Conservation (phyloP, 1,284 basidiomycete species). For the Golubevia sp. region DNA sequence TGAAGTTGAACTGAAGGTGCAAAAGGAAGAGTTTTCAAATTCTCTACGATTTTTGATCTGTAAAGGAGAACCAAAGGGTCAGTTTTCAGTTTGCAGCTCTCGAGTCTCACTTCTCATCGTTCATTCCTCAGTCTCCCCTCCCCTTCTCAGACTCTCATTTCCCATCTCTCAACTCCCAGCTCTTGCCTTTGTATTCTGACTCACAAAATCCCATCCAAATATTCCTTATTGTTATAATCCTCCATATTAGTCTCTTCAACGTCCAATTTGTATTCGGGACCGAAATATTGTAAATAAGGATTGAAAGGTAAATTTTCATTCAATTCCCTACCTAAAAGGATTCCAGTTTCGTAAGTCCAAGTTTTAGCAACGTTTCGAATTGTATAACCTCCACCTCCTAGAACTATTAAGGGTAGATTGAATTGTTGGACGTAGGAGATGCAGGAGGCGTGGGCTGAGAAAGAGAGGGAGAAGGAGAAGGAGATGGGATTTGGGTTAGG, state of each 20-base stretch:
- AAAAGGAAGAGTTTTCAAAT: slow-evolving; percentile 44
- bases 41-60: slow-evolving; percentile 52
- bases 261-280: slow-evolving; percentile 61
- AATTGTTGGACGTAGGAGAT: slow-evolving; percentile 83
- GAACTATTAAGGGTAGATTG: slow-evolving; percentile 83
- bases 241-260: slow-evolving; percentile 56
- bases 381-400: slow-evolving; percentile 96
- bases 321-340: slow-evolving; percentile 85
- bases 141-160: not conserved
- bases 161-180: not conserved
- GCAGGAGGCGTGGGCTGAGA: slow-evolving; percentile 77
- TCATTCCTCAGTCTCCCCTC: no score
- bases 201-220: slow-evolving; percentile 46
- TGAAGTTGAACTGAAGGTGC: slow-evolving; percentile 60
- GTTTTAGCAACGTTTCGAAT: slow-evolving; percentile 86
- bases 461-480: not conserved
- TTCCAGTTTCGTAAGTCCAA: slow-evolving; percentile 97
- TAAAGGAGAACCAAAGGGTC: not conserved
- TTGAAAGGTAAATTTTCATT: slow-evolving; percentile 66
- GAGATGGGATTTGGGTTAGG: not conserved
- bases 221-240: slow-evolving; percentile 52
- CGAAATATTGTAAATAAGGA: slow-evolving; percentile 61
- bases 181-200: not conserved
- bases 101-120: no score
- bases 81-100: no score